A percentile compares a stretch with the other conserved stretches of the same genome.
Conservation (phyloP, 1,284 basidiomycete genomes). For the Ustilago nuda region DNA sequence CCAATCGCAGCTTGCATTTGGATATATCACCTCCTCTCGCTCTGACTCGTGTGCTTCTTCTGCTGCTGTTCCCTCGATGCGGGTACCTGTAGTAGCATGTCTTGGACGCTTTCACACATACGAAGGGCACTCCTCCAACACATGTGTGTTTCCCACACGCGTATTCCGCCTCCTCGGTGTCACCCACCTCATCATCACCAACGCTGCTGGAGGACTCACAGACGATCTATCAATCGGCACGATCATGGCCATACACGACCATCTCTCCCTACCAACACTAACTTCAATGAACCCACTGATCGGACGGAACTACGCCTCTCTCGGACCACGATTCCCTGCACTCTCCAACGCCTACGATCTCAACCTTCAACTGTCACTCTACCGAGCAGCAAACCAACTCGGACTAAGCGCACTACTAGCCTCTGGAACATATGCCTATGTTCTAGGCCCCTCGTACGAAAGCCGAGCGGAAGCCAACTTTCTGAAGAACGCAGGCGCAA, state of each 20-base stretch:
- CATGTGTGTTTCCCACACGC: constrained; percentile 78
- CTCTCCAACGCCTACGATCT: constrained; percentile 82
- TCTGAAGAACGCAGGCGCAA: constrained; percentile 67
- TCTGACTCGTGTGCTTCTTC: too few species aligned
- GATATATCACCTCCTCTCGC: constrained; percentile 71
- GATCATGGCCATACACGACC: constrained; percentile 83
- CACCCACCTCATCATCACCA: constrained; percentile 82
- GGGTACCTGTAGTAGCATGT: constrained; percentile 82
- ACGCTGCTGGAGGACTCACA: constrained; percentile 83
- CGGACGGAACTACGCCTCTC: constrained; percentile 34
- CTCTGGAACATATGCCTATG: constrained; percentile 83
- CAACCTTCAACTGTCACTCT: constrained; percentile 76
- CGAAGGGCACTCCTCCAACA: constrained; percentile 77
- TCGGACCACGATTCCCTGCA: constrained; percentile 77
- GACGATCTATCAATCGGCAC: constrained; percentile 81
- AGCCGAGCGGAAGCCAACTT: constrained; percentile 71
- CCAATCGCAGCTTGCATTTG: constrained; percentile 81
- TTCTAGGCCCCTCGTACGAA: constrained; percentile 82
- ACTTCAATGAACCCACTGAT: constrained; percentile 80
- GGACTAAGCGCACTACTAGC: constrained; percentile 14
- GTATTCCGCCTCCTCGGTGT: constrained; percentile 81
- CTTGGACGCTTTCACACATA: constrained; percentile 86
- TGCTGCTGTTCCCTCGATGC: constrained; percentile 46
- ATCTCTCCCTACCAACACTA: constrained; percentile 81
- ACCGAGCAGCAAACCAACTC: constrained; percentile 77